Evolutionary conservation across 2,329 filamentous ascomycete genomes (phyloP).

Genomic region (Colletotrichum endophyticum): DNA sequence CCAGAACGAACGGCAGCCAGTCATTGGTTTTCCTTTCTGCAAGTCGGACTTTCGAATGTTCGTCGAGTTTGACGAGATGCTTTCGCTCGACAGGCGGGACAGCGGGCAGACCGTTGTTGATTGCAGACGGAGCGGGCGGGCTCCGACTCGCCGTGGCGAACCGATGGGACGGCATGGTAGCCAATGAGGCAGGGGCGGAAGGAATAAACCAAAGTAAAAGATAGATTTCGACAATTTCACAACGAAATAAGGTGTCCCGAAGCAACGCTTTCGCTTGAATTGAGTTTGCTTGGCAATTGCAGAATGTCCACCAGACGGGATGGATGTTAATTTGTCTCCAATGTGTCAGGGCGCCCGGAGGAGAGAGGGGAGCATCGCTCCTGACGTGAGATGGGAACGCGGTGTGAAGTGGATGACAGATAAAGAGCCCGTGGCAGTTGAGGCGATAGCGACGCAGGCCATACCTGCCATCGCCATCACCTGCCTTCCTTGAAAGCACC

Average conservation of each 20-base stretch:
- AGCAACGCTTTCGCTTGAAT: background rate
- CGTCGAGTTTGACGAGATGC: background rate
- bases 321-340: background rate
- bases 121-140: background rate
- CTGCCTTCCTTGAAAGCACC: background rate
- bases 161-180: background rate
- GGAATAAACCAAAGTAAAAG: background rate
- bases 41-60: background rate
- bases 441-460: background rate
- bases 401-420: background rate
- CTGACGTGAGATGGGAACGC: background rate
- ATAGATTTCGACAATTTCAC: background rate
- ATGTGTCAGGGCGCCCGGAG: background rate
- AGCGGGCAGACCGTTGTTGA: background rate
- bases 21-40: background rate
- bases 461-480: background rate
- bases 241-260: background rate
- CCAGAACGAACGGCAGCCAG: background rate
- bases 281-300: slow-evolving; percentile 1
- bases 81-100: background rate
- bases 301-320: background rate
- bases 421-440: background rate
- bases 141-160: background rate
- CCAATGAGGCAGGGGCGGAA: background rate
- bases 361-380: background rate